Evolutionary conservation across 2,329 filamentous ascomycete genomes (phyloP).

Genomic region (Colletotrichum sp.): DNA sequence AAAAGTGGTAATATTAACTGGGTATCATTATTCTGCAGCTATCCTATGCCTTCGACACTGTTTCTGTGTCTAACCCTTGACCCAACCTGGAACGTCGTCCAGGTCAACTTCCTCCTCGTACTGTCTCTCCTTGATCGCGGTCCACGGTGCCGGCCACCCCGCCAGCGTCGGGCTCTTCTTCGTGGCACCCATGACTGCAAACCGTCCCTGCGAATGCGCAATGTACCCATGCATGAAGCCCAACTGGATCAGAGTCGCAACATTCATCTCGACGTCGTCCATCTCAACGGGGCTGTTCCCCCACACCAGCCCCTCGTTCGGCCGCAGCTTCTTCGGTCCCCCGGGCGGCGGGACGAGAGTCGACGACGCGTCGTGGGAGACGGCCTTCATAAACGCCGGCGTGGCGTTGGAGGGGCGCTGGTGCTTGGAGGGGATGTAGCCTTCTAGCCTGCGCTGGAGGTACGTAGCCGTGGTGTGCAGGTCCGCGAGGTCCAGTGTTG

Average conservation of each 20-base stretch:
- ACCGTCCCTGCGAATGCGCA: conserved; percentile 75
- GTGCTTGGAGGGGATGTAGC: conserved; percentile 51
- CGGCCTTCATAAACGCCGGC: conserved; percentile 55
- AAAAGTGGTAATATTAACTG: not conserved
- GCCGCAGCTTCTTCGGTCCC: conserved; percentile 52
- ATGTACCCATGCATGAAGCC: conserved; percentile 85
- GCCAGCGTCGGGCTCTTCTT: conserved; percentile 67
- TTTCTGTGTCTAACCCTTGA: conserved; percentile 47
- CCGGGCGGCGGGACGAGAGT: conserved; percentile 54
- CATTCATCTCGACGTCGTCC: conserved; percentile 76
- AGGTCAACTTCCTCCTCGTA: conserved; percentile 65
- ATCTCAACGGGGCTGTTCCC: conserved; percentile 65
- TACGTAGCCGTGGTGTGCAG: conserved; percentile 68
- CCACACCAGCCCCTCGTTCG: conserved; percentile 66
- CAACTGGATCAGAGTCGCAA: conserved; percentile 79
- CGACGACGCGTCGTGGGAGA: conserved; percentile 50
- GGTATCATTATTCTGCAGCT: conserved; percentile 9
- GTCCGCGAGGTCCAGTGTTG: conserved; percentile 76
- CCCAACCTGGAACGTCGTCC: conserved; percentile 78
- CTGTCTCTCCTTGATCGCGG: conserved; percentile 67
- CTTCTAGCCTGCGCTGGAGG: conserved; percentile 68
- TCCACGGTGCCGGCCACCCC: conserved; percentile 79
- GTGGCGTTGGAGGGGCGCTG: conserved; percentile 36
- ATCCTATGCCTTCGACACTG: not conserved
- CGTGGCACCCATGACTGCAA: conserved; percentile 80